Base-by-base conservation (phyloP, 768 basidiomycete genomes). In the Termitomyces sp. region DNA sequence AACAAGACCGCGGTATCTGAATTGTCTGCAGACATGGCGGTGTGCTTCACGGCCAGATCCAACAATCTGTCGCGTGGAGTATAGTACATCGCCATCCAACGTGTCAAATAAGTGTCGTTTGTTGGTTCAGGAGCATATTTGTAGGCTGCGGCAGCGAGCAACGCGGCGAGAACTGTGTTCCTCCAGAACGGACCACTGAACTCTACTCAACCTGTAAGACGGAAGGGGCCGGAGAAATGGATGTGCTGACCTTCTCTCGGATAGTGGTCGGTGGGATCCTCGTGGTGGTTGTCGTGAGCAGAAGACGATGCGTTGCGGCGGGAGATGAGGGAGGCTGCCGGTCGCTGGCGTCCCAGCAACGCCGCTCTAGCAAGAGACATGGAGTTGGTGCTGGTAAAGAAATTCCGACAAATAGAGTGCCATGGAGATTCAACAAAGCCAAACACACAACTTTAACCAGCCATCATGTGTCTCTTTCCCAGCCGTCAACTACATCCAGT, bases 111-210 rank as follows among this genome's bases (percentile, higher is more conserved):
- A 54, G 79, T 82, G 61, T 89, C 84, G 42, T 89, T 82, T 35
- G 74, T 75, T 7, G 84, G 80, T 57, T 79, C 74, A 0, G 91
- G 90, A 3, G 89, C 87, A 68, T 79, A 88, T 72, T 90, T 90
- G 77, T 89, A 88, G 62, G 82, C 81, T 12, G 78, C 82, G 46
- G 79, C 83, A 46, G 74, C 80, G 9, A 79, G 74, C 45, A 87
- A 60, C 15, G 83, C 78, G 24, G 79, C 72, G 24, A 90, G 62
- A 42, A 87, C 66, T 3, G 84, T 81, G 62, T 86, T 87, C 40
- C 85, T 77, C 91, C 91, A 92, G 69, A 88, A 81, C 22, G 85
- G 76, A 36, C 81, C 83, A 32, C 75, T 73, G 70, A 92, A 92
- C 35, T 81, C 92, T 89, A 46, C 12, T 40, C 15, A 20, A 15